A percentile compares a stretch with the other conserved stretches of the same genome.
Conservation (phyloP, 2,329 filamentous ascomycete species). For the Dactylellina drechsleri region DNA sequence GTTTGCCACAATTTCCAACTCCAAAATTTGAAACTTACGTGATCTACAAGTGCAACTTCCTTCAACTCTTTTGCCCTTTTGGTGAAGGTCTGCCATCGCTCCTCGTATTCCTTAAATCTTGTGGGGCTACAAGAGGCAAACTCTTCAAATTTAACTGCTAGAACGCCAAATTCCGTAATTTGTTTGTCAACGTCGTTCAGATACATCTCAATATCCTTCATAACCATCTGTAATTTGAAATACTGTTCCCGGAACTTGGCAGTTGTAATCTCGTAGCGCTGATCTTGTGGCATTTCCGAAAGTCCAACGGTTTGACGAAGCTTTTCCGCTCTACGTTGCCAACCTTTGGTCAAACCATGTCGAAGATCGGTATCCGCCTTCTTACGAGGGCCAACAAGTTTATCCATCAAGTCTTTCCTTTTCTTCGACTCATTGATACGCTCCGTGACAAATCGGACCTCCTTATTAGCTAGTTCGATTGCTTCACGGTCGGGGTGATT, state of each 20-base stretch:
- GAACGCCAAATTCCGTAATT: conserved; percentile 81
- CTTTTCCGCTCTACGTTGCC: conserved; percentile 88
- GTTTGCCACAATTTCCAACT: conserved; percentile 55
- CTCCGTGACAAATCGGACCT: conserved; percentile 71
- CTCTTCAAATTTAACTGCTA: conserved; percentile 82
- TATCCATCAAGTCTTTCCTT: conserved; percentile 89
- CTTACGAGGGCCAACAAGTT: conserved; percentile 81
- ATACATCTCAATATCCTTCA: conserved; percentile 93
- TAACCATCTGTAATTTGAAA: conserved; percentile 88
- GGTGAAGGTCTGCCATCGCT: conserved; percentile 92
- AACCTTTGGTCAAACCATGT: conserved; percentile 84
- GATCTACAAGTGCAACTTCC: conserved; percentile 82
- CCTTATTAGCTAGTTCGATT: conserved; percentile 77
- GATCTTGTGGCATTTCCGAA: conserved; percentile 77
- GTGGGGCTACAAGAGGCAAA: conserved; percentile 77
- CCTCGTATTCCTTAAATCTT: conserved; percentile 83
- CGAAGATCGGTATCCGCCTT: conserved; percentile 89
- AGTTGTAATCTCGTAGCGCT: conserved; percentile 80
- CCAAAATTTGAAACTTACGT: conserved; percentile 68
- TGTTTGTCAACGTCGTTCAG: conserved; percentile 82
- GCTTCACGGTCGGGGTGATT: conserved; percentile 83
- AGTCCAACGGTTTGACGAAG: conserved; percentile 76
- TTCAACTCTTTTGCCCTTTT: conserved; percentile 87
- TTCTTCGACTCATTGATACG: conserved; percentile 95
- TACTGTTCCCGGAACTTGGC: conserved; percentile 93